Conservation (phyloP, 108 stramenopile species). For the Bacterosira constricta region DNA sequence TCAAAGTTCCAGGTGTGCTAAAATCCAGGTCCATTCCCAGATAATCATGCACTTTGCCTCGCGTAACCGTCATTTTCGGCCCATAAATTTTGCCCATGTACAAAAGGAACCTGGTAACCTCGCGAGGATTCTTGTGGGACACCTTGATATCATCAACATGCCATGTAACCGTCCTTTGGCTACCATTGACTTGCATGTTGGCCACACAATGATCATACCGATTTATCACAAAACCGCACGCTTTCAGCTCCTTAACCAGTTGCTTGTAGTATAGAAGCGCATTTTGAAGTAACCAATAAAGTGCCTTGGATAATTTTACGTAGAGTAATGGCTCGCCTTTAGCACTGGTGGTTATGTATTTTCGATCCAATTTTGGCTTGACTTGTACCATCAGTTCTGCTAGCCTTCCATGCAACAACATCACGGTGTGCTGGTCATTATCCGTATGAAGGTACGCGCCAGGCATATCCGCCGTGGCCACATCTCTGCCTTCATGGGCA, state of each 20-base stretch:
- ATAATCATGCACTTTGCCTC: constrained; percentile 41
- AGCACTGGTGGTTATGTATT: constrained; percentile 14
- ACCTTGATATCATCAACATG: constrained; percentile 50
- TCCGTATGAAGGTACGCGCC: constrained; percentile 47
- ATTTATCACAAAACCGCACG: constrained; percentile 31
- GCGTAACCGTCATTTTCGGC: not conserved
- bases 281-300: constrained; percentile 42
- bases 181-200: constrained; percentile 43
- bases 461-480: constrained; percentile 36
- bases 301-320: constrained; percentile 36
- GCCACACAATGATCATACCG: constrained; percentile 46
- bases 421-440: constrained; percentile 9
- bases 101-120: constrained; percentile 4
- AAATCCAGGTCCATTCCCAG: constrained; percentile 56
- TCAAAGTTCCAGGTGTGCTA: constrained; percentile 4
- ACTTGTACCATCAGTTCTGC: constrained; percentile 28
- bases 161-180: constrained; percentile 41
- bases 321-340: constrained; percentile 35
- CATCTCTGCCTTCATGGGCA: constrained; percentile 43
- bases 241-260: constrained; percentile 11
- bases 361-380: constrained; percentile 22
- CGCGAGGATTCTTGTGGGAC: constrained; percentile 17
- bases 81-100: constrained; percentile 15
- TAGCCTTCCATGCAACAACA: constrained; percentile 28
- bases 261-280: constrained; percentile 41